Base-by-base conservation (phyloP, 2,329 filamentous ascomycete genomes). In the Fonsecaea pugnacius region DNA sequence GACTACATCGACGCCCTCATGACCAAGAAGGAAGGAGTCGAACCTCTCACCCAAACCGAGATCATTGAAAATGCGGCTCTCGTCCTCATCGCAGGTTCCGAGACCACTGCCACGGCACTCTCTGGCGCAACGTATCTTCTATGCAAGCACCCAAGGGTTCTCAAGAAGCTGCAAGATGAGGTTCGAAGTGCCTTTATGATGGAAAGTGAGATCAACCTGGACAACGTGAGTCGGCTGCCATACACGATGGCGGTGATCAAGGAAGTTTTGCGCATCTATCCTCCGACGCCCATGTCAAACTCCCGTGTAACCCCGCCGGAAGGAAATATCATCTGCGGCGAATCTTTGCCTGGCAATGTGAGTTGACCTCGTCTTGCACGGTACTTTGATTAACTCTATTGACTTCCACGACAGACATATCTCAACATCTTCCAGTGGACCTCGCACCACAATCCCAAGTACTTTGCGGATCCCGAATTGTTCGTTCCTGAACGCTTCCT, bases 381-480 rank as follows among this genome's bases (percentile, higher is more conserved):
- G 27, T 30, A 30, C 27, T 30, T 30, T 3, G 27, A 5, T 30
- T 30, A 6, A 30, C 27, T 27, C 27, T 6, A 30, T 6, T 30
- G 27, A 30, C 27, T 30, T 30, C 27, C 27, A 4, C 6, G 27
- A 30, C 4, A 30, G 27, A 30, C 27, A 30, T 30, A 30, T 30
- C 27, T 89, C 4, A 89, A 86, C 73, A 91, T 86, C 57, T 85
- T 89, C 0, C 92, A 89, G 89, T 85, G 91, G 21, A 35, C 59
- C 21, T 51, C 51, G n/a, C 59, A 62, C 43, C 32, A 50, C 16
- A 30, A 57, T 18, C 57, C 70, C 9, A 58, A 60, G 18, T 52
- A 66, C 1, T 72, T 72, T 54, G 57, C 66, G 5, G 36, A 40
- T 3, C 36, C 36, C 5, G 16, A 40, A 14, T 18, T 16, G 35